These are phyloP conservation scores for Murraya paniculata DNA, from an alignment of 345 rosid species.

Conservation along the genomic window DNA sequence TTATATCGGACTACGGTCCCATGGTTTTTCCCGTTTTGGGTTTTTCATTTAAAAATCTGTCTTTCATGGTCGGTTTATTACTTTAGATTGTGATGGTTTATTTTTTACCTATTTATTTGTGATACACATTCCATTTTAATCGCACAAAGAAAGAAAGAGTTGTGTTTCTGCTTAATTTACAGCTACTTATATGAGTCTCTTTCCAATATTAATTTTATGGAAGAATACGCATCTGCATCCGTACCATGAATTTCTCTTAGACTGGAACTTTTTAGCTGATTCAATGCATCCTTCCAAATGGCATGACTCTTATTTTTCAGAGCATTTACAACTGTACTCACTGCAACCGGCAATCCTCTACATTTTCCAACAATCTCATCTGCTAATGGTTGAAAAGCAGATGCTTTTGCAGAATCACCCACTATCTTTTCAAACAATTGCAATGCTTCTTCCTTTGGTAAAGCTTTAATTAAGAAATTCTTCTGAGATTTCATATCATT, in stretches of 20 bases:
- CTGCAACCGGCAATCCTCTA: not conserved
- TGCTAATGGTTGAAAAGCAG: not conserved
- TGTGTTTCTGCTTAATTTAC: too few species aligned
- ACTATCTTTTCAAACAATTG: not conserved
- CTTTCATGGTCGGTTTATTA: too few species aligned
- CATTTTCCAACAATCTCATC: not conserved
- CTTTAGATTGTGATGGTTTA: too few species aligned
- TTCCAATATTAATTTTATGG: not conserved
- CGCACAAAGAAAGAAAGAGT: too few species aligned
- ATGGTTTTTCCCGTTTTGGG: too few species aligned
- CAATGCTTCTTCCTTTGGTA: slow-evolving; percentile 6
- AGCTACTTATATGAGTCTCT: too few species aligned
- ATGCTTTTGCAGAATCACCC: not conserved
- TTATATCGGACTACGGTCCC: too few species aligned
- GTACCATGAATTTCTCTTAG: not conserved
- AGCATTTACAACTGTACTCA: slow-evolving; percentile 6
- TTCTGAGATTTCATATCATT: slow-evolving; percentile 12
- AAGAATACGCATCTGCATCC: not conserved
- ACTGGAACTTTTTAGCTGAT: not conserved
- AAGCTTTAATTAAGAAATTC: not conserved
- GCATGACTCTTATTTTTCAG: not conserved
- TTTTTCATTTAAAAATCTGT: too few species aligned
- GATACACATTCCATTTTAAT: too few species aligned
- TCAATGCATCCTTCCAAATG: slow-evolving; percentile 6
- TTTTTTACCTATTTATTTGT: too few species aligned